These are phyloP conservation scores for Suillus plorans DNA, from an alignment of 768 basidiomycete species.

Conservation along the genomic window DNA sequence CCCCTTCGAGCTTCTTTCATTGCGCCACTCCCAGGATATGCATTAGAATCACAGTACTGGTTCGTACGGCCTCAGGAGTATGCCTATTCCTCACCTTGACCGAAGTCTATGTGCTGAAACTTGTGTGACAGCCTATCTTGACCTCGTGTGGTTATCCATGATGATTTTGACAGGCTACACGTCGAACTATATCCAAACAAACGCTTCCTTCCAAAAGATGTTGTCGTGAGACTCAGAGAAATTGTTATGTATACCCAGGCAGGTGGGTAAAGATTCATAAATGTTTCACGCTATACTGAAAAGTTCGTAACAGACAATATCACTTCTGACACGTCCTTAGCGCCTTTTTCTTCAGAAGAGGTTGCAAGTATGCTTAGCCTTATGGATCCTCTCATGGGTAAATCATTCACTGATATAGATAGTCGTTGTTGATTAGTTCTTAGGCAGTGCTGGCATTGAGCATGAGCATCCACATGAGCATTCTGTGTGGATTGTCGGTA, in stretches of 20 bases:
- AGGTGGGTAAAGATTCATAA: not conserved
- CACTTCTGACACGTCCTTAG: not conserved
- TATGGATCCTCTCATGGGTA: not conserved
- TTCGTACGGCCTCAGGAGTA: not conserved
- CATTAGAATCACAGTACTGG: conserved; percentile 3
- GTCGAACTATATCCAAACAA: not conserved
- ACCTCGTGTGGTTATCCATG: not conserved
- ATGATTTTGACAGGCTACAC: not conserved
- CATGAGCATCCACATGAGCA: not conserved
- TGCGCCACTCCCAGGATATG: not conserved
- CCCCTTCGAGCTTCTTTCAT: not conserved
- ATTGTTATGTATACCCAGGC: not conserved
- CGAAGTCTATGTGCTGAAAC: not conserved
- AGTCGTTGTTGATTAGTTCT: not conserved
- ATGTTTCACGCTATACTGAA: not conserved
- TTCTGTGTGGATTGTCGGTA: conserved; percentile 2
- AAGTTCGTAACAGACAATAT: not conserved
- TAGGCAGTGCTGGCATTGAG: not conserved
- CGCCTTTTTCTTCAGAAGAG: conserved; percentile 1
- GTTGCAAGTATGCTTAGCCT: not conserved
- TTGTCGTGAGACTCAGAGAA: not conserved
- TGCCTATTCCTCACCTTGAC: not conserved
- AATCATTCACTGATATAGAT: not conserved
- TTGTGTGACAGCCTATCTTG: not conserved
- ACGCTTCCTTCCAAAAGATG: not conserved